Evolutionary conservation across 768 basidiomycete species (phyloP).

Genomic region (Suillus cothurnatus): DNA sequence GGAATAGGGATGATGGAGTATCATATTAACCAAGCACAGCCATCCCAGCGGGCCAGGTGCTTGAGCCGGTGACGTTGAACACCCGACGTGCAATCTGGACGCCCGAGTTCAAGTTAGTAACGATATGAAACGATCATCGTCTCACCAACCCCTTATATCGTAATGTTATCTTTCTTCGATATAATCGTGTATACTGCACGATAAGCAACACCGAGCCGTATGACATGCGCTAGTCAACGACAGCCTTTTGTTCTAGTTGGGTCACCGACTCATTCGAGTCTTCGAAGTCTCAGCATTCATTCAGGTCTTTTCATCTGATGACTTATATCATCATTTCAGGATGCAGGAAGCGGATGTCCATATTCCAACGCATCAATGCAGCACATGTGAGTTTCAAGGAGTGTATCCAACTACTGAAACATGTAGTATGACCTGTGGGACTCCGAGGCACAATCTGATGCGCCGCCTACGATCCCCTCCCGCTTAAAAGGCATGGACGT

Average conservation of each 20-base stretch:
- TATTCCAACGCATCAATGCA: conserved; percentile 44
- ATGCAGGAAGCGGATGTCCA: background rate
- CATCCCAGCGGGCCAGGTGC: background rate
- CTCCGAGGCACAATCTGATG: background rate
- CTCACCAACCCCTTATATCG: background rate
- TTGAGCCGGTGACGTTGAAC: no score
- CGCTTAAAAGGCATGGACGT: background rate
- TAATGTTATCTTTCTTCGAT: background rate
- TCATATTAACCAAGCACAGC: background rate
- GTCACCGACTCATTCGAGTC: background rate
- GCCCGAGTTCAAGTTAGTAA: background rate
- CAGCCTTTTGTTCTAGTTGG: background rate
- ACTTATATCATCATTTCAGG: background rate
- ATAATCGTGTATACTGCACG: background rate
- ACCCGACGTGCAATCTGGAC: background rate
- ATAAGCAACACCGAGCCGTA: background rate
- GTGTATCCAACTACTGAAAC: conserved; percentile 30
- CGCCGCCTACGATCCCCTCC: background rate
- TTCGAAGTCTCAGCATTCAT: background rate
- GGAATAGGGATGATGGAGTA: background rate
- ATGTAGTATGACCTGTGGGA: background rate
- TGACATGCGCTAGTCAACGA: background rate
- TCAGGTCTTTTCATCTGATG: no score
- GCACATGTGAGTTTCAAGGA: conserved; percentile 45
- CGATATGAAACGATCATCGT: background rate